Evolutionary conservation across 140 eudicot species (phyloP), one percentile per base, ranked within the genome.

Genomic region (Bidens hawaiensis): DNA sequence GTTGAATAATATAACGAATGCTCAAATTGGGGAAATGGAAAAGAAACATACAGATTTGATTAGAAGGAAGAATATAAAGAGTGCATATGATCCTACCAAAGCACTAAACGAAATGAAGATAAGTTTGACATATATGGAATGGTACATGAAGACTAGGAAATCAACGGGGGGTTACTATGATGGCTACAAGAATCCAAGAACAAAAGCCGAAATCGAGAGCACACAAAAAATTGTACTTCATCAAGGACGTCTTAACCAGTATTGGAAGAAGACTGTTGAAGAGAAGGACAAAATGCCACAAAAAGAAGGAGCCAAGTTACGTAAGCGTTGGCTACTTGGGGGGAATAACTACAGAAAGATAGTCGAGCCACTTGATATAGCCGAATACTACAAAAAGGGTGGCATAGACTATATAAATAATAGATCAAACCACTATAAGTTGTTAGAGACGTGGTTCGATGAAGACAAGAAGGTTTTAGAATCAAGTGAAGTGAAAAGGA

Each of bases 81-180:
- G 48, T n/a, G 7, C 6, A 0, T 64, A 62, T 22, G 69, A 59
- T 21, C 71, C 70, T 5, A 48, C 30, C 0, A 71, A 63, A 51
- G 59, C 66, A 60, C 75, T 83, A 40, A 76, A 61, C 5, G 74
- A 73, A 0, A 65, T 61, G 75, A 79, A 83, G 72, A 64, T 52
- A 52, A n/a, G n/a, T n/a, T n/a, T n/a, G n/a, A n/a, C n/a, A n/a
- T n/a, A n/a, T n/a, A n/a, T n/a, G n/a, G n/a, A 31, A 28, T 76
- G 86, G 86, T 74, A 83, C 60, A 83, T 69, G 81, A 83, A 73
- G 36, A 33, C 1, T 0, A 24, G 63, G 1, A 31, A 16, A 45
- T 2, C 16, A 0, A 25, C 33, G 0, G 78, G 75, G 19, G 90
- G 82, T 48, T 82, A 82, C 72, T 75, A 79, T 8, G 85, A 79